Conservation (phyloP, 441 rosid species). For the Bruguiera hainesii region DNA sequence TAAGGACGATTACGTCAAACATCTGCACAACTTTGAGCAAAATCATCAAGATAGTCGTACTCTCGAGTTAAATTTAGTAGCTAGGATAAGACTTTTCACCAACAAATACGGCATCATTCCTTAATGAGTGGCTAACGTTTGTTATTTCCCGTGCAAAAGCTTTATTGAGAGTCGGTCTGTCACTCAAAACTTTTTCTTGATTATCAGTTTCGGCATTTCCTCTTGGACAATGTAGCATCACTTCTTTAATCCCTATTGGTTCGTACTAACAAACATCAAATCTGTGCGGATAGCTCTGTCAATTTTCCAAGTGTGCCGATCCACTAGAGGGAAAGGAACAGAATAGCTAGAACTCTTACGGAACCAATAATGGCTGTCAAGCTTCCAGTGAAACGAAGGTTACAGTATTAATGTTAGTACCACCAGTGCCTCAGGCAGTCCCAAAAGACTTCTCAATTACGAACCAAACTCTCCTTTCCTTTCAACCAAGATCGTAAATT, state of each 20-base stretch:
- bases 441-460: background rate
- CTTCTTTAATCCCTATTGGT: background rate
- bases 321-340: background rate
- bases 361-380: background rate
- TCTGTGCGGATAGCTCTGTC: background rate
- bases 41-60: background rate
- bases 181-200: no score
- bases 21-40: background rate
- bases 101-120: background rate
- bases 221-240: background rate
- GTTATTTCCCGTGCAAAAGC: background rate
- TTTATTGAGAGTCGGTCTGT: no score
- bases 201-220: background rate
- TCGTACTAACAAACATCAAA: background rate
- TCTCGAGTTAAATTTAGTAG: background rate
- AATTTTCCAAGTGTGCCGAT: background rate
- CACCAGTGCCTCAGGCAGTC: background rate
- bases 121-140: background rate
- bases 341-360: background rate
- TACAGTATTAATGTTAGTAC: background rate
- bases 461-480: background rate
- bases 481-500: background rate
- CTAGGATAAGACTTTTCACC: no score
- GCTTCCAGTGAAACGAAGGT: background rate
- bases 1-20: background rate